Evolutionary conservation across 192 early-diverging fungal genomes (phyloP), one percentile per base, ranked within the genome.

Genomic region (Gamsiella multidivaricata): DNA sequence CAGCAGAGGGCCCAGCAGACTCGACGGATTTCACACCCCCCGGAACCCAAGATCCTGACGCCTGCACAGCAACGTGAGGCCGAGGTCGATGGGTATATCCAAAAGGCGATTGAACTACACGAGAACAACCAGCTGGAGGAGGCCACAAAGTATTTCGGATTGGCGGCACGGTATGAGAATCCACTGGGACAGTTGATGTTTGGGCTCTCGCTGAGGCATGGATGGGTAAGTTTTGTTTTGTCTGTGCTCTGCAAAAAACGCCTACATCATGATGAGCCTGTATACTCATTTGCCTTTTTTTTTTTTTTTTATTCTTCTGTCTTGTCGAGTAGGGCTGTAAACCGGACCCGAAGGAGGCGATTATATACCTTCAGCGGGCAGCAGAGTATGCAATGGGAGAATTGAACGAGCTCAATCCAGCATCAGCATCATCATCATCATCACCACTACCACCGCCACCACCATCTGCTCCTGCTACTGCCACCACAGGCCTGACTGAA

Each of bases 111-210:
- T 52, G 70, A 86, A 36, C 88, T 82, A 45, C 93, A 94, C 71
- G 93, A 94, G 72, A 63, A 84, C 29, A 91, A 90, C 33, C 89
- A 93, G 55, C 72, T 94, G 17, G 91, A 88, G 34, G 92, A 92
- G 25, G 91, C 93, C 7, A 91, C 93, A 1, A 82, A 80, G 22
- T 89, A 88, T 51, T 94, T 94, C 61, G 82, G 82, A 45, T 69
- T 88, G 22, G 93, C 91, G 1, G 91, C 93, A 18, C 84, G 88
- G 20, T 82, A 80, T 54, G 79, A 89, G 52, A 88, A 83, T 54
- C 92, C 91, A 6, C 70, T 94, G 6, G 91, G 93, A 12, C 88
- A 92, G 84, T 85, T 94, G 61, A 85, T 94, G 67, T 93, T 89
- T 58, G 93, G 91, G 14, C 81, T 94, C 22, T 92, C 93, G 15